A percentile compares a stretch with the other conserved stretches of the same genome.
Evolutionary conservation across 2,329 filamentous ascomycete genomes (phyloP).

Genomic region (Fusarium drepaniforme): DNA sequence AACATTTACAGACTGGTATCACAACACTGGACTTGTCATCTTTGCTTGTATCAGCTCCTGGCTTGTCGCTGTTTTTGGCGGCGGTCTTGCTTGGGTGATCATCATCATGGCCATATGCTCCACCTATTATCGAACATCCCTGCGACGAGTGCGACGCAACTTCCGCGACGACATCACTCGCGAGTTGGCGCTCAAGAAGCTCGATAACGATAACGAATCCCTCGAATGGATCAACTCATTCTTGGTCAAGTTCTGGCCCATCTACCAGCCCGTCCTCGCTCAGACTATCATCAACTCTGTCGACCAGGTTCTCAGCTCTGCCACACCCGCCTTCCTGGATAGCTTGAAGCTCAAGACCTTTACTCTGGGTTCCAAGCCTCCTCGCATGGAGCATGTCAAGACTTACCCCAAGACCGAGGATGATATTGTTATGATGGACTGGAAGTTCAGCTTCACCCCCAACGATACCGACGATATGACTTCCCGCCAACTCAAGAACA

Average conservation of each 20-base stretch:
- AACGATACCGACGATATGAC: constrained; percentile 96
- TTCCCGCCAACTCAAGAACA: constrained; percentile 88
- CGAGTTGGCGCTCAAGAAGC: constrained; percentile 85
- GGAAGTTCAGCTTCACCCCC: constrained; percentile 99
- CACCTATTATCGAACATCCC: constrained; percentile 96
- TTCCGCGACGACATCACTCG: constrained; percentile 94
- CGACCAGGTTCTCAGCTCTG: constrained; percentile 93
- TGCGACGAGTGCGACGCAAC: constrained; percentile 93
- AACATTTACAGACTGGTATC: constrained; percentile 86
- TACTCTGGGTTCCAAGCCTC: constrained; percentile 93
- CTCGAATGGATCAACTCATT: constrained; percentile 99
- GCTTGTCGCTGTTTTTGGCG: constrained; percentile 89
- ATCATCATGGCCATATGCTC: constrained; percentile 92
- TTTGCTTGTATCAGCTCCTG: constrained; percentile 93
- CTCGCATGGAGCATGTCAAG: constrained; percentile 96
- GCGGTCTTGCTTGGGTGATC: constrained; percentile 92
- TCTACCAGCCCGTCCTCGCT: constrained; percentile 94
- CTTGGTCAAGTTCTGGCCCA: constrained; percentile 98
- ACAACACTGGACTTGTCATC: constrained; percentile 93
- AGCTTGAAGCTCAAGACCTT: constrained; percentile 95
- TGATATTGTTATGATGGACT: constrained; percentile 98
- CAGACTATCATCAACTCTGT: constrained; percentile 93
- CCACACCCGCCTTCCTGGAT: constrained; percentile 92
- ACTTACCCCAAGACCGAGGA: constrained; percentile 97
- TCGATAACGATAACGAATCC: constrained; percentile 92